These are phyloP conservation scores for Yamadazyma atmosphaerica DNA, from an alignment of 1,139 yeast genomes.

Conservation along the genomic window DNA sequence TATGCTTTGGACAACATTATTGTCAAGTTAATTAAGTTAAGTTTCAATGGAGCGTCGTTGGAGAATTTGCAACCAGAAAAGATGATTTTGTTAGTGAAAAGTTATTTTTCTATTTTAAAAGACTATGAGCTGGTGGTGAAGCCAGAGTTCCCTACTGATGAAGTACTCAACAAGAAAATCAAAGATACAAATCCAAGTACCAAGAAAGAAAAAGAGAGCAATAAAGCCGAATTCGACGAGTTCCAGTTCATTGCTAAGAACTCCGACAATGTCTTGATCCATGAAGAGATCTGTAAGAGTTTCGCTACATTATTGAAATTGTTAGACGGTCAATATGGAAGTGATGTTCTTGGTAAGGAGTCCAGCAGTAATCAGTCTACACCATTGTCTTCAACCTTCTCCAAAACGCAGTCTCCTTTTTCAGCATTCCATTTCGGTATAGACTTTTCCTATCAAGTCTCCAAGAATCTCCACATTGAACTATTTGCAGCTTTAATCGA, in stretches of 20 bases:
- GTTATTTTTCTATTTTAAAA: conserved; percentile 68
- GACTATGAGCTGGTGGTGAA: conserved; percentile 57
- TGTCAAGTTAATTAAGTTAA: conserved; percentile 55
- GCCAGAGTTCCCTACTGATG: conserved; percentile 78
- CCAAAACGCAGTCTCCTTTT: conserved; percentile 30
- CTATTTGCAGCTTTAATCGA: conserved; percentile 71
- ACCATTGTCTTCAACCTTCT: conserved; percentile 16
- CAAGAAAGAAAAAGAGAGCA: conserved; percentile 1
- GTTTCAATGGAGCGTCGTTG: conserved; percentile 54
- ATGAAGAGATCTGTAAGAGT: conserved; percentile 73
- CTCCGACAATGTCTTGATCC: conserved; percentile 52
- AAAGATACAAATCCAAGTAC: conserved; percentile 4
- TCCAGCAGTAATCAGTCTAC: conserved; percentile 12
- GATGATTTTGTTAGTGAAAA: conserved; percentile 63
- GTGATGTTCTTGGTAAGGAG: conserved; percentile 27
- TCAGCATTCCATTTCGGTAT: conserved; percentile 55
- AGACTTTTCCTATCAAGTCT: conserved; percentile 35
- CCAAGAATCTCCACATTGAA: conserved; percentile 49
- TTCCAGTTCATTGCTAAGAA: conserved; percentile 42
- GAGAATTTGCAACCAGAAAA: conserved; percentile 73
- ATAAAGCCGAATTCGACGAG: conserved; percentile 19
- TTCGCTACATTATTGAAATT: conserved; percentile 58
- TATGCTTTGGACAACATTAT: conserved; percentile 77
- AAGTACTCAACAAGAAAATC: conserved; percentile 33
- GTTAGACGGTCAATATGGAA: conserved; percentile 66